phyloP scores from a whole-genome alignment of 1,284 basidiomycete species.

The Anthracocystis panici-leucophaei region DNA sequence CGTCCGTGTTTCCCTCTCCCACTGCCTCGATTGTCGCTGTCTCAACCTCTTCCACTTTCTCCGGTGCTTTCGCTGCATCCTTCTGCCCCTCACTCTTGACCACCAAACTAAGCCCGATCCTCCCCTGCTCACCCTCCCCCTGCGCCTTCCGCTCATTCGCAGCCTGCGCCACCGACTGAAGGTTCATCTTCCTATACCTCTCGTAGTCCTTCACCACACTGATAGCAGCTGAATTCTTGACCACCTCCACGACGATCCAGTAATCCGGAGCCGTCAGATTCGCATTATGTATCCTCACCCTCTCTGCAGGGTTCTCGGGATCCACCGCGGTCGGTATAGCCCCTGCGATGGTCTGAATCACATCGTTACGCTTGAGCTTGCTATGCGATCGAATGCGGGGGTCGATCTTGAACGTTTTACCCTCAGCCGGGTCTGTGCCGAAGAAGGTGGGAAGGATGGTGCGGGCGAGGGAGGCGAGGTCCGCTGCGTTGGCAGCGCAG shows the following conservation, averaged over 20 bases:
- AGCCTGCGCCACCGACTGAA: conserved; percentile 50
- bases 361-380: conserved; percentile 48
- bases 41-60: not conserved
- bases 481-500: conserved; percentile 31
- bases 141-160: conserved; percentile 27
- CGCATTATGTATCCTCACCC: conserved; percentile 39
- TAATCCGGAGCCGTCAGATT: conserved; percentile 52
- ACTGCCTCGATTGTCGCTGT: not conserved
- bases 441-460: conserved; percentile 41
- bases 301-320: conserved; percentile 11
- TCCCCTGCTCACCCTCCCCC: not conserved
- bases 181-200: conserved; percentile 53
- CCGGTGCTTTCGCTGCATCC: not conserved
- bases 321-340: conserved; percentile 37
- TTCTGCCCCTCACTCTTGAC: conserved; percentile 1
- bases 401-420: conserved; percentile 58
- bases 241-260: conserved; percentile 60
- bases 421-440: conserved; percentile 9
- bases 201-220: conserved; percentile 51
- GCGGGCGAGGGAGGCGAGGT: conserved; percentile 29
- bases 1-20: not conserved
- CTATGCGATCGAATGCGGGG: conserved; percentile 59
- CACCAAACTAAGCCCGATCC: conserved; percentile 25
- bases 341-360: conserved; percentile 55
- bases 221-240: conserved; percentile 60